Conservation (phyloP, 2,329 filamentous ascomycete species). For the Fusarium sororula region DNA sequence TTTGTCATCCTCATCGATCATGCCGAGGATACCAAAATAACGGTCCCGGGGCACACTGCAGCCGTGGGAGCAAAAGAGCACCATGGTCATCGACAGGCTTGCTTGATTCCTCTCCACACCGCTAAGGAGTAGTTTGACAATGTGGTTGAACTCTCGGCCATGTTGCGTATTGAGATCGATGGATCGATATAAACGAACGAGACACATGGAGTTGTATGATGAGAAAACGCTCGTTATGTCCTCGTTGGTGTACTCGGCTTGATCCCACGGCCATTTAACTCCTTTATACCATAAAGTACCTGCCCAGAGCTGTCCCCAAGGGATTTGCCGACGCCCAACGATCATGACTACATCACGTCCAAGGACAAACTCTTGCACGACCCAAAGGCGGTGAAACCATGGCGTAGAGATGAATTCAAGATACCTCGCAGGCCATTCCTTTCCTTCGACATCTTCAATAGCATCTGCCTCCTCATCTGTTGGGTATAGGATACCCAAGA, state of each 20-base stretch:
- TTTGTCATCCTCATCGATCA: not conserved
- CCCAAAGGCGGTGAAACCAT: conserved; percentile 21
- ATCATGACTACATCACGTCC: not conserved
- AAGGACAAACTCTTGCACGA: conserved; percentile 21
- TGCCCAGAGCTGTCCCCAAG: conserved; percentile 5
- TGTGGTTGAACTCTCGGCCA: not conserved
- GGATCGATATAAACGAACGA: not conserved
- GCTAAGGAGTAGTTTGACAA: not conserved
- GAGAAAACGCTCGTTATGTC: rapidly evolving
- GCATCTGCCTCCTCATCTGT: not conserved
- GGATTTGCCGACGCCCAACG: not conserved
- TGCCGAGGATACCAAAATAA: conserved; percentile 10
- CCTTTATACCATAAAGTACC: not conserved
- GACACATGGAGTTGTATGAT: not conserved
- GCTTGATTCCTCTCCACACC: not conserved
- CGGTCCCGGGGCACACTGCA: not conserved
- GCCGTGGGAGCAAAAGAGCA: not conserved
- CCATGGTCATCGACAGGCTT: not conserved
- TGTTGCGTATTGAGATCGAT: not conserved
- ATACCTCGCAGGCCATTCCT: not conserved
- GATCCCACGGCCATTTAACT: not conserved
- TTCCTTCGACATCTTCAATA: not conserved
- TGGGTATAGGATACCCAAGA: not conserved
- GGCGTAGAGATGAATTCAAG: not conserved
- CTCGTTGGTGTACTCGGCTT: rapidly evolving